phyloP scores from a whole-genome alignment of 2,329 filamentous ascomycete genomes.

The Metarhizium sp. region DNA sequence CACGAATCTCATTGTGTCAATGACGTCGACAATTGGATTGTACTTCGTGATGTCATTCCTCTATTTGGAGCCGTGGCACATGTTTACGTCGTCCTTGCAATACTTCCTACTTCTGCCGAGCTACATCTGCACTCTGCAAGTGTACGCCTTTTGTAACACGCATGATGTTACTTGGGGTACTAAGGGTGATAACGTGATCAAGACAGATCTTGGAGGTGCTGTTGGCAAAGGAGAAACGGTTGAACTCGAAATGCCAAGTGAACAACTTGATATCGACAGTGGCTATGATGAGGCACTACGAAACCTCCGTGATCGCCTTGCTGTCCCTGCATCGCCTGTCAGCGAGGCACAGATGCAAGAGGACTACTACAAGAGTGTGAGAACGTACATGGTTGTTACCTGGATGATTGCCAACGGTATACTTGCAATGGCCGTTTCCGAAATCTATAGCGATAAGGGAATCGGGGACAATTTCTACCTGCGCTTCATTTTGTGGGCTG shows the following conservation, averaged over 20 bases:
- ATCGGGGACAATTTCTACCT: conserved; percentile 84
- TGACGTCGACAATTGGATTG: conserved; percentile 79
- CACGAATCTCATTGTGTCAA: conserved; percentile 86
- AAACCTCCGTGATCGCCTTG: conserved; percentile 86
- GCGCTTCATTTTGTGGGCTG: conserved; percentile 85
- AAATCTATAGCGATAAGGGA: conserved; percentile 65
- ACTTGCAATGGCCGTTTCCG: conserved; percentile 85
- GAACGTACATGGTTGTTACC: conserved; percentile 93
- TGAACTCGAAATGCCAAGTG: conserved; percentile 93
- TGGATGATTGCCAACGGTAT: conserved; percentile 93
- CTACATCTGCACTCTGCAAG: conserved; percentile 95
- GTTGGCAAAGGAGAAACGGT: conserved; percentile 71
- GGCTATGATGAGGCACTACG: conserved; percentile 95
- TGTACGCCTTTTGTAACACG: conserved; percentile 98
- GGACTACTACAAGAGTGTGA: conserved; percentile 95
- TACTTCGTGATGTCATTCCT: conserved; percentile 96
- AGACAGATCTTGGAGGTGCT: conserved; percentile 85
- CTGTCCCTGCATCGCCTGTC: conserved; percentile 54
- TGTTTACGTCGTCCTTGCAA: conserved; percentile 85
- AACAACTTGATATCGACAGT: conserved; percentile 95
- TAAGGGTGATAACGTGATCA: conserved; percentile 93
- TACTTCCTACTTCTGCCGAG: conserved; percentile 88
- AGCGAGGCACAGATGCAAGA: conserved; percentile 84
- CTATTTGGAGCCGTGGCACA: conserved; percentile 97
- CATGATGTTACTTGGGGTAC: conserved; percentile 99